Conservation (phyloP, 2,329 filamentous ascomycete species). For the Microdochium trichocladiopsis region DNA sequence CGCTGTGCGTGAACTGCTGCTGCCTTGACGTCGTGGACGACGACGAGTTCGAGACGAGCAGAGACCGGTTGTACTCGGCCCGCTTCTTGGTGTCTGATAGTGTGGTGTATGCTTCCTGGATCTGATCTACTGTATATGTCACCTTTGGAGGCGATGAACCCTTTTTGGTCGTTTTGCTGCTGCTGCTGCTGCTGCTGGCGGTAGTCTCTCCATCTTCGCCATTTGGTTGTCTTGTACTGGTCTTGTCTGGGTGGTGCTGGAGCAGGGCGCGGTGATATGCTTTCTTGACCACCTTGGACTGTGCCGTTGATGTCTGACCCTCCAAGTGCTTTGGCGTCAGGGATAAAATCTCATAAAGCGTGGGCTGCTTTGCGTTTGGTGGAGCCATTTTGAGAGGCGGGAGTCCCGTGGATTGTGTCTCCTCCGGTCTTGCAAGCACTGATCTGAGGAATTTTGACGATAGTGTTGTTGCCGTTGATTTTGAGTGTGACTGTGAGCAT, state of each 20-base stretch:
- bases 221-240: constrained; percentile 8
- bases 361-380: constrained; percentile 25
- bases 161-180: constrained; percentile 3
- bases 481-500: not conserved
- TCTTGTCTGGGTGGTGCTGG: constrained; percentile 59
- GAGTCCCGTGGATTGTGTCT: no score
- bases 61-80: constrained; percentile 43
- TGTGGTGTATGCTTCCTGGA: constrained; percentile 49
- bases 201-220: not conserved
- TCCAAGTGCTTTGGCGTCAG: constrained; percentile 42
- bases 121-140: constrained; percentile 54
- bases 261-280: constrained; percentile 61
- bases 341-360: constrained; percentile 55
- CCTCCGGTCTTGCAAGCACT: no score
- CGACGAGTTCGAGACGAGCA: constrained; percentile 17
- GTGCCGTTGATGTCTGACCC: constrained; percentile 31
- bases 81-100: constrained; percentile 44
- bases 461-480: not conserved
- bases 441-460: not conserved
- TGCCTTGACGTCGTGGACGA: not conserved
- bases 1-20: constrained; percentile 3
- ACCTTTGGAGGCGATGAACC: not conserved
- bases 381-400: not conserved
- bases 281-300: constrained; percentile 42
- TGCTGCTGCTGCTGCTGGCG: no score